These are phyloP conservation scores for Isoetes taiwanensis DNA, from an alignment of 75 land plant genomes.

Conservation along the genomic window DNA sequence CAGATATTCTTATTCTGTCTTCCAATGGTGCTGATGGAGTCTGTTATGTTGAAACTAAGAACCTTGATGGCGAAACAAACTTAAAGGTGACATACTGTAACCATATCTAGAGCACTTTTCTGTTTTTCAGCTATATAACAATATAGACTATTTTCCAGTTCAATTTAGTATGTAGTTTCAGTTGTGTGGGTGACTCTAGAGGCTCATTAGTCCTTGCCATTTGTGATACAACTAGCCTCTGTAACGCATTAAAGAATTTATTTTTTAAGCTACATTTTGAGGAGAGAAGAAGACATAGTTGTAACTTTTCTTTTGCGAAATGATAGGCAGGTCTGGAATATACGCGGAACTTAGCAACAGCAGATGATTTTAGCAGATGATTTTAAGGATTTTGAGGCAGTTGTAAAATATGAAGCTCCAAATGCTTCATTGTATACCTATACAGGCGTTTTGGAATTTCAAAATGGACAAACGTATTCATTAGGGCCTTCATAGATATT, in stretches of 20 bases:
- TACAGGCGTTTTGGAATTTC: background rate
- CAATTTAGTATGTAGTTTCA: too few species aligned
- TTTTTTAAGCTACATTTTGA: background rate
- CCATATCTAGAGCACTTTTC: too few species aligned
- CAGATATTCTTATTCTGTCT: background rate
- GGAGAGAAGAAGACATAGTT: background rate
- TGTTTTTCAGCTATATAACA: too few species aligned
- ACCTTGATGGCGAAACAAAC: constrained; percentile 7
- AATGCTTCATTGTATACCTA: constrained; percentile 1
- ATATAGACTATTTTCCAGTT: background rate
- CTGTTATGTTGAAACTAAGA: constrained; percentile 3
- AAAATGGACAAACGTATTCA: background rate
- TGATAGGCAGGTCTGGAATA: constrained; percentile 3
- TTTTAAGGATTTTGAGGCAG: background rate
- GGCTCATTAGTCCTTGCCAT: too few species aligned
- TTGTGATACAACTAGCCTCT: too few species aligned
- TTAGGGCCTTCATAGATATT: background rate
- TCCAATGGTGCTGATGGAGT: background rate
- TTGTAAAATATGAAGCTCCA: background rate
- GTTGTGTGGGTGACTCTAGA: background rate
- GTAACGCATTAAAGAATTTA: too few species aligned
- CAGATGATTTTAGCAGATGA: background rate
- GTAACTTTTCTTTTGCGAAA: background rate
- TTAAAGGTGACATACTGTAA: background rate
- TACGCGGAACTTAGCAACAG: background rate